Evolutionary conservation across 2,329 filamentous ascomycete genomes (phyloP), one percentile per base, ranked within the genome.

Genomic region (Colletotrichum orchidophilum): DNA sequence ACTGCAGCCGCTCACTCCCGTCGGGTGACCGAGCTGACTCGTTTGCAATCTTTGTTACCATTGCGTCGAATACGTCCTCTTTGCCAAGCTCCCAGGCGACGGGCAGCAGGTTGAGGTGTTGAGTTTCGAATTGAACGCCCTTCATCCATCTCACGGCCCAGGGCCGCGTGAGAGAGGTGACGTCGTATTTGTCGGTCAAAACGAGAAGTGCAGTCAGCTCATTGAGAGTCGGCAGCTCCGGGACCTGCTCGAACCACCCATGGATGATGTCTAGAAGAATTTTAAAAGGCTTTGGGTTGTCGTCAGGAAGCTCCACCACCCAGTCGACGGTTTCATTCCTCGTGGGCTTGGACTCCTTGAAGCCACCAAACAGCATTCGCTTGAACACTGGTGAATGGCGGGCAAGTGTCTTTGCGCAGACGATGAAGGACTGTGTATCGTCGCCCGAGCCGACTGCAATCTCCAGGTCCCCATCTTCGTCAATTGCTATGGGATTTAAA

Each of bases 351-450:
- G 75, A 72, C 57, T 79, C 76, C 11, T 63, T 54, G 31, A 79
- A 78, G 5, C 70, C 60, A 7, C 76, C 75, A 52, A 73, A 76
- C 0, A 80, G 73, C 78, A 80, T 78, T 1, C 66, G 63, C 24
- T 75, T 77, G 63, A 79, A 77, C 4, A 79, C 76, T 0, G 74
- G 72, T 2, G 77, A 79, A 5, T 73, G 73, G 1, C 78, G 73
- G 1, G 75, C 73, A 3, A 80, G 61, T 0, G 78, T 65, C 21
- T 24, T 60, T 1, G 31, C 3, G 39, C 24, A 12, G 21, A 60
- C 18, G 8, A 35, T 6, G 33, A 27, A 49, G 12, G n/a, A 31
- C 35, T 18, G 18, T 15, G 42, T 18, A 15, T 9, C 42, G 3
- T 9, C 8, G 8, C 33, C 33, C 12, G 33, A 7, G 33, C 33